Percentiles rank a stretch among this genome's conserved stretches.
Conservation (phyloP, 176 grass and related monocot species). For the Thalia dealbata region DNA sequence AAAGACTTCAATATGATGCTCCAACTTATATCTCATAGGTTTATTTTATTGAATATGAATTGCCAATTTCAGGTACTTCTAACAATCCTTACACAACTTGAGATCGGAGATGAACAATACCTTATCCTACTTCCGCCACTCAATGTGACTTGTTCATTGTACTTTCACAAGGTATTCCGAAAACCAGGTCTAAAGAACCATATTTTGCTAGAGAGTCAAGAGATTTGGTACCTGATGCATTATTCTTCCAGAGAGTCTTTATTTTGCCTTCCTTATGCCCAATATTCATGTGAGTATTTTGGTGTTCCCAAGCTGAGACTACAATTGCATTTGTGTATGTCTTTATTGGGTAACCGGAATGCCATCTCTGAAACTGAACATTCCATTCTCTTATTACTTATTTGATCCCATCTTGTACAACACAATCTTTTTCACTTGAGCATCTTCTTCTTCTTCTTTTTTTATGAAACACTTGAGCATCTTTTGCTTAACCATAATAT, state of each 20-base stretch:
- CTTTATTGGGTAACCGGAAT: background rate
- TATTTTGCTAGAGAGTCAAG: background rate
- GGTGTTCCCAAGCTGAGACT: background rate
- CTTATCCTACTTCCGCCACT: constrained; percentile 70
- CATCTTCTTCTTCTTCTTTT: background rate
- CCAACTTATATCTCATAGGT: background rate
- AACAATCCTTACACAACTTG: constrained; percentile 80
- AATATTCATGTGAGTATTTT: background rate
- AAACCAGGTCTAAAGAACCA: background rate
- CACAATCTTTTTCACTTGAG: background rate
- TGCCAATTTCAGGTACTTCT: constrained; percentile 52
- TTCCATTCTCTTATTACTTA: background rate
- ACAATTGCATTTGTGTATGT: background rate
- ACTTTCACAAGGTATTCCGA: constrained; percentile 76
- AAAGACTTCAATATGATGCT: background rate
- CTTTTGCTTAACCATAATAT: background rate
- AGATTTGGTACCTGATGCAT: background rate
- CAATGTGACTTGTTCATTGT: constrained; percentile 71
- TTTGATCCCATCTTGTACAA: background rate
- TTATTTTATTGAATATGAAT: background rate
- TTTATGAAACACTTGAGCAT: too few relatives aligned
- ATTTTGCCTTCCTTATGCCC: background rate
- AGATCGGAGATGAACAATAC: constrained; percentile 88
- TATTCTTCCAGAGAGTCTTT: background rate
- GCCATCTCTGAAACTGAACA: background rate